Conservation (phyloP, 2,329 filamentous ascomycete species). For the Talaromyces amestolkiae region DNA sequence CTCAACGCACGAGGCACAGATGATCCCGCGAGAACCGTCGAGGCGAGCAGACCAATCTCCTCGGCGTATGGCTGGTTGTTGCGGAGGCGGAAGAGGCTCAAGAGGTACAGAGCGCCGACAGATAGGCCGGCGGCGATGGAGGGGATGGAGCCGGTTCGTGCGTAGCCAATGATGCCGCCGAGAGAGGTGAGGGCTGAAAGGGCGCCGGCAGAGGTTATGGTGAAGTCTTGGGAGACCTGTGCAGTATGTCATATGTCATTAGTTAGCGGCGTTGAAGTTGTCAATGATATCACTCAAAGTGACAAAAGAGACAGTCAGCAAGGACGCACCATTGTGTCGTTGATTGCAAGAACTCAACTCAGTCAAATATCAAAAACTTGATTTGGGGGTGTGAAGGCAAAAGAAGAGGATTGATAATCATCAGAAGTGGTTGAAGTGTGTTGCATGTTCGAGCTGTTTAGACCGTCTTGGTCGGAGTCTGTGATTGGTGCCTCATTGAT, state of each 20-base stretch:
- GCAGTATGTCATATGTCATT: too few relatives aligned
- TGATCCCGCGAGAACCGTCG: slow-evolving; percentile 76
- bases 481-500: background rate
- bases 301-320: background rate
- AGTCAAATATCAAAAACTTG: too few relatives aligned
- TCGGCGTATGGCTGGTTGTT: slow-evolving; percentile 74
- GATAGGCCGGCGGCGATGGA: slow-evolving; percentile 80
- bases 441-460: background rate
- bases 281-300: background rate
- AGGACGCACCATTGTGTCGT: background rate
- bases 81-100: slow-evolving; percentile 78
- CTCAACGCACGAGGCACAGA: slow-evolving; percentile 84
- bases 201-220: slow-evolving; percentile 65
- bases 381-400: too few relatives aligned
- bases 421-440: background rate
- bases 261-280: background rate
- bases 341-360: background rate
- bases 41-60: slow-evolving; percentile 85
- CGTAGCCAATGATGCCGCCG: slow-evolving; percentile 84
- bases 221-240: slow-evolving; percentile 23
- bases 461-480: background rate
- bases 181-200: slow-evolving; percentile 79
- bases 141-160: slow-evolving; percentile 78
- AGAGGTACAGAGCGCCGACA: slow-evolving; percentile 73
- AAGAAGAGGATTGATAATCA: background rate